Base-by-base conservation (phyloP, 2,329 filamentous ascomycete species). In the Elsinoe fawcettii region DNA sequence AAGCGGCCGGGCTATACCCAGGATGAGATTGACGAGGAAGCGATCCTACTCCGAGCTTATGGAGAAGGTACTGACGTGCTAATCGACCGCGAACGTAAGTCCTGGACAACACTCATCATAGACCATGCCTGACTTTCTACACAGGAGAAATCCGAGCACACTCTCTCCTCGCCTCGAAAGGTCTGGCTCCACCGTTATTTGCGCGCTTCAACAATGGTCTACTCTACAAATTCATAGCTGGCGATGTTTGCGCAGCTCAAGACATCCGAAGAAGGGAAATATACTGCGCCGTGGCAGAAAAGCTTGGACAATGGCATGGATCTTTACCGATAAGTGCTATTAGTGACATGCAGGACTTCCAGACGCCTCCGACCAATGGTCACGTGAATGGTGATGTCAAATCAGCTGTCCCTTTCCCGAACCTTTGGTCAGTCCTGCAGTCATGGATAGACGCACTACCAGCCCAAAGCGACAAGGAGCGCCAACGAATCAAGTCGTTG, bases 131-230 rank as follows among this genome's bases (percentile, higher is more conserved):
- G 37, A 58, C 43, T 36, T 20, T 25, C n/a, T 32, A 30, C 8
- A 54, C 34, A 83, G 80, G 80, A 71, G 82, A 85, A 74, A 78
- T 79, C 43, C 76, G 72, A 59, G 82, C 83, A 69, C 93, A 99
- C 74, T 90, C 90, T 69, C 80, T 96, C 58, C 84, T 97, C 61
- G 90, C 91, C 74, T 83, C 82, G 64, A 79, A 90, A 66, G 83
- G 85, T 65, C 84, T 99, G 56, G 93, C 93, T 18, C 93, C 93
- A 36, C 79, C 87, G 60, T 80, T 99, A 55, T 81, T 97, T 59
- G 93, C 91, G 56, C 87, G 91, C 63, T 99, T 99, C 77, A 80
- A 90, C 66, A 99, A 99, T 70, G 93, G 93, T 64, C 88, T 99
- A 75, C 81, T 99, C 67, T 99, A 99, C 77, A 84, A 87, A 64